Conservation (phyloP, 441 rosid species). For the Populus trichocarpa region DNA sequence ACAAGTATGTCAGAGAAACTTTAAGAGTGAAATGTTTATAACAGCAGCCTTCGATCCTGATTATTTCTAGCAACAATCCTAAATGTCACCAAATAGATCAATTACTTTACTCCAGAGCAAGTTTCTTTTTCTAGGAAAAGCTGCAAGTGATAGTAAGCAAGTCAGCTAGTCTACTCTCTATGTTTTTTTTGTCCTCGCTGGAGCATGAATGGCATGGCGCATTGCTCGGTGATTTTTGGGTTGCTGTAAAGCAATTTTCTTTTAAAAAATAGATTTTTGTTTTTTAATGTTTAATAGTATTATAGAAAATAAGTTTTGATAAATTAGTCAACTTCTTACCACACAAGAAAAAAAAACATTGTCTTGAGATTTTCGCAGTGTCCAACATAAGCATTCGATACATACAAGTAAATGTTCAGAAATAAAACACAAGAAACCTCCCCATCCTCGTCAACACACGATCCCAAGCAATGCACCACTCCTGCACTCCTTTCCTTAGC, state of each 20-base stretch:
- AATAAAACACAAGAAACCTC: not conserved
- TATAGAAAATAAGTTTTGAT: not conserved
- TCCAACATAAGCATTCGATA: conserved; percentile 9
- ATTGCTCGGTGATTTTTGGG: not conserved
- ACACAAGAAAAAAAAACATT: not conserved
- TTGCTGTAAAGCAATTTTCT: too few species aligned
- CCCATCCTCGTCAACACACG: not conserved
- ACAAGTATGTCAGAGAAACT: too few species aligned
- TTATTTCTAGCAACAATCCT: too few species aligned
- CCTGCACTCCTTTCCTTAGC: not conserved
- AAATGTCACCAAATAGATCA: too few species aligned
- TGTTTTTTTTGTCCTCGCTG: too few species aligned
- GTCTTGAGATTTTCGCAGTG: not conserved
- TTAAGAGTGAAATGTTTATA: too few species aligned
- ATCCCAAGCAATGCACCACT: not conserved
- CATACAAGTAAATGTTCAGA: conserved; percentile 13
- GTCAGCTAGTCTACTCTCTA: too few species aligned
- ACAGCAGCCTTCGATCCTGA: too few species aligned
- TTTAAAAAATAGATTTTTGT: too few species aligned
- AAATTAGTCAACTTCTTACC: too few species aligned
- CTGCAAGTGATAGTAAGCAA: not conserved
- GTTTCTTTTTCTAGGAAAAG: not conserved
- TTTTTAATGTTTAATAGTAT: too few species aligned
- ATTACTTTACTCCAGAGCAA: not conserved
- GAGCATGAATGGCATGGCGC: not conserved